phyloP scores from a whole-genome alignment of 805 yeast species.

The Saturnispora gosingensis region DNA sequence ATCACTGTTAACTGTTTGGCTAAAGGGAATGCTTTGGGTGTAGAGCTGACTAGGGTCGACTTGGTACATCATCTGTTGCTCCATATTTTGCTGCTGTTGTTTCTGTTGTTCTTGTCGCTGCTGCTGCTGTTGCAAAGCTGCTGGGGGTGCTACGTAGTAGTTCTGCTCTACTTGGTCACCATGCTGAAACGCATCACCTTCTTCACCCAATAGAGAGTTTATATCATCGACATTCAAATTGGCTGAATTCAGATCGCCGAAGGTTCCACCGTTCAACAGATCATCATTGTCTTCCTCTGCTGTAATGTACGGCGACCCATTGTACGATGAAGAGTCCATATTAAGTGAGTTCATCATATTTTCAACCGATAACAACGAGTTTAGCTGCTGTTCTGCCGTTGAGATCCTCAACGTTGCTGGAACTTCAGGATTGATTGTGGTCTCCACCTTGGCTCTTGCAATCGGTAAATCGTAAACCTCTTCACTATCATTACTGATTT shows the following conservation, averaged over 20 bases:
- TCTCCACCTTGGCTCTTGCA: neutral
- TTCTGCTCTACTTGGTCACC: neutral
- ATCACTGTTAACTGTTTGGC: neutral
- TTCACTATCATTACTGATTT: neutral
- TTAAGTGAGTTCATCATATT: neutral
- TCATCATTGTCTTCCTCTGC: slow-evolving; percentile 3
- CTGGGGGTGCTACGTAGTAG: neutral
- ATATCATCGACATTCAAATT: neutral
- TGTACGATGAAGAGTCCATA: neutral
- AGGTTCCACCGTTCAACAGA: neutral
- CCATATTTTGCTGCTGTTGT: no score
- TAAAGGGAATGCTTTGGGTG: neutral
- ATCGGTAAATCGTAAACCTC: neutral
- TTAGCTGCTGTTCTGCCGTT: neutral
- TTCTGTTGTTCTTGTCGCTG: neutral
- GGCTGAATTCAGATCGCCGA: neutral
- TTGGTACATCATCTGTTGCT: neutral
- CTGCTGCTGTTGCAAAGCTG: neutral
- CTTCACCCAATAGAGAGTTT: slow-evolving; percentile 4
- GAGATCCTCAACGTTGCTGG: neutral
- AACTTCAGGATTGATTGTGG: neutral
- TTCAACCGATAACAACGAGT: neutral
- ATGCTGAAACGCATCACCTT: neutral
- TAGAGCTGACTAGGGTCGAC: neutral
- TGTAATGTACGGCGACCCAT: slow-evolving; percentile 4